These are phyloP conservation scores for Fomes fomentarius DNA, from an alignment of 1,284 basidiomycete species.

Conservation along the genomic window DNA sequence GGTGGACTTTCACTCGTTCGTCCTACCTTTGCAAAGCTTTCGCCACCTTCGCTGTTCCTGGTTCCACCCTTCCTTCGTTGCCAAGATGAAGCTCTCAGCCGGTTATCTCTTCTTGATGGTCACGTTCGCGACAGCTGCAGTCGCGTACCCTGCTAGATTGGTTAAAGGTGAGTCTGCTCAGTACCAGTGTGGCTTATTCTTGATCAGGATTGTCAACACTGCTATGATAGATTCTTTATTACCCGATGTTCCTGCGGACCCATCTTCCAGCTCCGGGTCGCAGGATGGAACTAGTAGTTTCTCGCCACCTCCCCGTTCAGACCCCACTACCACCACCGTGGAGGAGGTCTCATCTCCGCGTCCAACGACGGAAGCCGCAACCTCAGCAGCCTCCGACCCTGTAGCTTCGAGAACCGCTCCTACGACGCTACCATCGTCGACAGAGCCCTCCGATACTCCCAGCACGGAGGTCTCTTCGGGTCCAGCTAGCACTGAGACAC, in stretches of 20 bases:
- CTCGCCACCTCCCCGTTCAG: background rate
- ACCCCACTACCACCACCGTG: background rate
- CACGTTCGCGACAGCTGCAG: background rate
- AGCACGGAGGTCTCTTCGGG: too few relatives aligned
- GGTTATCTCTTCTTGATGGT: slow-evolving; percentile 3
- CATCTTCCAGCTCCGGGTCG: background rate
- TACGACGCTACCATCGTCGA: background rate
- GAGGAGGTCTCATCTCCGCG: background rate
- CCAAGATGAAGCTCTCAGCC: slow-evolving; percentile 16
- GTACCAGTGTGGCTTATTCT: too few relatives aligned
- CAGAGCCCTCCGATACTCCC: background rate
- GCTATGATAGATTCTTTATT: background rate
- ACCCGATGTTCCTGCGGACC: background rate
- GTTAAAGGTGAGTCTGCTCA: slow-evolving; percentile 14
- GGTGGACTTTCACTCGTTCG: slow-evolving; percentile 22
- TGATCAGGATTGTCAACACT: too few relatives aligned
- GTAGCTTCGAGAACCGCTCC: background rate
- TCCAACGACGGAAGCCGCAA: background rate
- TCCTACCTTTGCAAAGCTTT: slow-evolving; percentile 3
- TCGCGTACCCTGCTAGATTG: slow-evolving; percentile 5
- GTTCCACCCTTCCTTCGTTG: background rate
- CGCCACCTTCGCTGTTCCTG: background rate
- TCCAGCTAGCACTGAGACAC: background rate
- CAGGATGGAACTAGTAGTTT: too few relatives aligned
- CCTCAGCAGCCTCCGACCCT: background rate